Base-by-base conservation (phyloP, 352 stramenopile species). In the Phytophthora pini region DNA sequence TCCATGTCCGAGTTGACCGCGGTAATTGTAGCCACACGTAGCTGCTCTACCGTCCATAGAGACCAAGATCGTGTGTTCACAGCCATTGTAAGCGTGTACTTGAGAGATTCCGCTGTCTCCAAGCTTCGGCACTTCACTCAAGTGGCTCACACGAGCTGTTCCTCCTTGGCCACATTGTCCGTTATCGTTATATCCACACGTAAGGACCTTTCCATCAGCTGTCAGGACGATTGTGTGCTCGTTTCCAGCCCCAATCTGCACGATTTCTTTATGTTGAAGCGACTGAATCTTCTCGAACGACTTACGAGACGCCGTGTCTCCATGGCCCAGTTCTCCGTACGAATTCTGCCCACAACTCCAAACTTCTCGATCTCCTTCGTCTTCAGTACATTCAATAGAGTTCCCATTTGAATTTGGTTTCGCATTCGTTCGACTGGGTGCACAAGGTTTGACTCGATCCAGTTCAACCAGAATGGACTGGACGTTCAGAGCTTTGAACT, bases 341-440 rank as follows among this genome's bases (percentile, higher is more conserved):
- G 89, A 97, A 49, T 98, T 98, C 65, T 98, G 94, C 2, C 94
- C 94, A 71, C 93, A 98, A 41, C 88, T 97, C 93, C 93, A 98
- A 3, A 98, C 92, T 75, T 97, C 88, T 13, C 76, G 79, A 22
- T 95, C 81, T 24, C 93, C 86, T 5, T 73, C 70, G 7, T 84
- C 67, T 15, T 47, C 63, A 20, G 47, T 3, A 34, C 64, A 68
- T 29, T 32, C 4, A 15, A 50, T 17, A 11, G 24, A 49, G 11
- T 13, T 36, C 31, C 31, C 31, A 4, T 44, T 11, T 6, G 27
- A 43, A 11, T 13, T 45, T 3, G 36, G 22, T 49, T 70, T 76
- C 11, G 20, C 39, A 55, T 32, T 47, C 27, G 61, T 52, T 41
- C 59, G 46, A 22, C 27, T 58, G 7, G 43, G 44, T 8, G 13